phyloP scores from a whole-genome alignment of 805 yeast species.

The Pichia paraexigua region DNA sequence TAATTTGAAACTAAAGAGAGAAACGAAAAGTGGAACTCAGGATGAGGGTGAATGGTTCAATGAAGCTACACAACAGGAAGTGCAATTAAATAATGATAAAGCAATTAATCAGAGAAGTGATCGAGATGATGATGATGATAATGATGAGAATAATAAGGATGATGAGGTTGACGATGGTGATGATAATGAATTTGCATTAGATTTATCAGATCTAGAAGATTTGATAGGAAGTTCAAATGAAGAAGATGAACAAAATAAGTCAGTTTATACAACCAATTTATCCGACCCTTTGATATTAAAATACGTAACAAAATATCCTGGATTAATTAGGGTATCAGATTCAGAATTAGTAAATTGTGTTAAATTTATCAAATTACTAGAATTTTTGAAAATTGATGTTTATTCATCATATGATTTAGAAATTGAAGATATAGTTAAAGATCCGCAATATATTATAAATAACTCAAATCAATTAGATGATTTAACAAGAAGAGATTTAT shows the following conservation, averaged over 20 bases:
- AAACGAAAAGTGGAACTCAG: not conserved
- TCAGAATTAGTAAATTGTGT: not conserved
- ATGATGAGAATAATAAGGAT: not conserved
- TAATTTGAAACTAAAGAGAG: not conserved
- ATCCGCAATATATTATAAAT: constrained; percentile 17
- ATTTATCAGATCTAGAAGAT: constrained; percentile 14
- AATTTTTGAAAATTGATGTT: constrained; percentile 3
- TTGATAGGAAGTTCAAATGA: not conserved
- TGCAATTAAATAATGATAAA: not conserved
- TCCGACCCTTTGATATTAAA: not conserved
- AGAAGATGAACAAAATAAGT: not conserved
- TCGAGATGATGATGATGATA: not conserved
- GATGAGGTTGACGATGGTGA: constrained; percentile 1
- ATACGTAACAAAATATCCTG: not conserved
- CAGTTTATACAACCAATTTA: not conserved
- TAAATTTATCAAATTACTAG: constrained; percentile 8
- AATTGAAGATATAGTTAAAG: constrained; percentile 13
- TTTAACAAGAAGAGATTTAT: constrained; percentile 11
- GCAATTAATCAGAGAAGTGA: not conserved
- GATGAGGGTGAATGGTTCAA: not conserved
- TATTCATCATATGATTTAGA: constrained; percentile 17
- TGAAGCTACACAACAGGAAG: not conserved
- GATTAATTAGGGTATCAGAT: not conserved
- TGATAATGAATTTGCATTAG: constrained; percentile 9
- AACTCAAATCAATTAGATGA: constrained; percentile 9